A percentile compares a stretch with the other conserved stretches of the same genome.
Evolutionary conservation across 371 early-diverging fungal species (phyloP).

Genomic region (Circinella minor): DNA sequence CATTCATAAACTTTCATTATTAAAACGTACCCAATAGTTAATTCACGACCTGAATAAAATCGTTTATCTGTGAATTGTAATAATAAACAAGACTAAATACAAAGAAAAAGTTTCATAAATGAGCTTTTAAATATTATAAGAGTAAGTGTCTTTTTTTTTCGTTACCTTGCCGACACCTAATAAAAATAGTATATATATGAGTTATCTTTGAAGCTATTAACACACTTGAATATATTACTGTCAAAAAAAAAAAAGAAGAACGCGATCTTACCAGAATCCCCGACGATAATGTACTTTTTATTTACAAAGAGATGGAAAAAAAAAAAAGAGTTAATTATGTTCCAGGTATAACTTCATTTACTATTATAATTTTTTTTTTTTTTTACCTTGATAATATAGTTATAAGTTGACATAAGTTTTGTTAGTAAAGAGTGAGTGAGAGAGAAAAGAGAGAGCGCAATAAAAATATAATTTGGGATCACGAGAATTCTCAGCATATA

Average conservation of each 20-base stretch:
- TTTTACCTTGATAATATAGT: constrained; percentile 51
- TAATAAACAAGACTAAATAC: constrained; percentile 73
- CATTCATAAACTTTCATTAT: background rate
- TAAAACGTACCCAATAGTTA: constrained; percentile 77
- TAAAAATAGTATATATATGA: background rate
- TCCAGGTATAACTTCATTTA: background rate
- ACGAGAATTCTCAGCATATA: background rate
- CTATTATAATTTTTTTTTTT: background rate
- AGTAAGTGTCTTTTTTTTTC: background rate
- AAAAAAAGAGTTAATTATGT: background rate
- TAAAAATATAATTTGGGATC: background rate
- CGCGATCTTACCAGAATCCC: constrained; percentile 44
- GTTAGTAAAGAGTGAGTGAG: background rate
- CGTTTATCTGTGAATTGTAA: constrained; percentile 86
- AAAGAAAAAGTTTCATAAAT: no score
- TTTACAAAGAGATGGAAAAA: background rate
- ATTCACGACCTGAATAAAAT: constrained; percentile 82
- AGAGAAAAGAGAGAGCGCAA: background rate
- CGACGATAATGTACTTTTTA: constrained; percentile 50
- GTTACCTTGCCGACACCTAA: constrained; percentile 35
- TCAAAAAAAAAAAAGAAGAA: background rate
- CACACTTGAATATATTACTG: background rate
- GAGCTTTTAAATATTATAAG: background rate
- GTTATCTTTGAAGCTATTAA: no score
- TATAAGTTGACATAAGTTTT: constrained; percentile 36